Base-by-base conservation (phyloP, 495 filamentous ascomycete genomes). In the Beverwykella pulmonaria region DNA sequence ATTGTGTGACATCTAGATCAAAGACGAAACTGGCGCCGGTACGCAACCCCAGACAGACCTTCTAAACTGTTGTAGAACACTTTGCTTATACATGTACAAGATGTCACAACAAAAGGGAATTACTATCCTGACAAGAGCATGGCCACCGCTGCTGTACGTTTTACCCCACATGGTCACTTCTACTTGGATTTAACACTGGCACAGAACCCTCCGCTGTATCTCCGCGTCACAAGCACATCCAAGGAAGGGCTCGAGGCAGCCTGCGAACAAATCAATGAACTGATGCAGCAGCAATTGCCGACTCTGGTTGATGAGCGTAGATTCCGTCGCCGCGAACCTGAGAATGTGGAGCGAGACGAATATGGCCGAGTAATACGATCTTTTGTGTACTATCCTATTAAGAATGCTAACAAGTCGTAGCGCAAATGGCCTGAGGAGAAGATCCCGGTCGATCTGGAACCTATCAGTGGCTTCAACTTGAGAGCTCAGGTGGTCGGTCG, bases 21-120 rank as follows among this genome's bases (percentile, higher is more conserved):
- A 97, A 90, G 93, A 98, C 82, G 90, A 97, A 75, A 97, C 94
- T 89, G 94, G 94, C 87, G 93, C 94, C 83, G 94, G 94, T 98
- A 98, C 88, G 94, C 88, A 84, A 82, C 74, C 79, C 76, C 75
- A 77, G 75, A 76, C 73, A 78, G 77, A 76, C 78, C 27, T 75
- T 68, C 53, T 60, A 29, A 56, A 52, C 14, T 32, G 20, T 56
- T 63, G 19, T 47, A 49, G 47, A 57, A 57, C n/a, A 1, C 79
- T 74, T 80, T 80, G 81, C 85, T 89, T 80, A 89, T 88, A 61
- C 59, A 60, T 77, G 73, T 85, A 75, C 78, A 97, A 98, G 94
- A 98, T 96, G 92, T 98, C 84, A 98, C 94, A 23, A 97, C 94
- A 44, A 89, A 93, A 77, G 94, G 94, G 77, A 90, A 87, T 64